These are phyloP conservation scores for Tetragonia tetragonoides DNA, from an alignment of 148 eudicot genomes.

Conservation along the genomic window DNA sequence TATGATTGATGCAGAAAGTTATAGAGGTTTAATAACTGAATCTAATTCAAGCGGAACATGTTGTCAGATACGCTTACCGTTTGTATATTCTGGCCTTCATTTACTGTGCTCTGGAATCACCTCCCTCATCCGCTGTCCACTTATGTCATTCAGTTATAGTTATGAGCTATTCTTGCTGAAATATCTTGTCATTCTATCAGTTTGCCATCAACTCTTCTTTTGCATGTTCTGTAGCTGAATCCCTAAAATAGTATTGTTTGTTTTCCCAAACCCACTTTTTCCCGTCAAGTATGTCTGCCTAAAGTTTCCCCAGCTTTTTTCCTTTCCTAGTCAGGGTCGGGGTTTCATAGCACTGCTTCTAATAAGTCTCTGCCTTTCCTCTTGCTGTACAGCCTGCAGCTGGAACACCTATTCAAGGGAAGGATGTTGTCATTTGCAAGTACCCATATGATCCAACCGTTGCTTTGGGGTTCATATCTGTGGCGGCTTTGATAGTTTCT, in stretches of 20 bases:
- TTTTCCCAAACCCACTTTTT: background rate
- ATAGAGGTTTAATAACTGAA: no score
- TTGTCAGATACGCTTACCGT: no score
- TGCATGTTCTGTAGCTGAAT: no score
- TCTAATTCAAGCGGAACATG: background rate
- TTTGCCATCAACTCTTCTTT: background rate
- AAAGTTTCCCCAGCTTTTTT: background rate
- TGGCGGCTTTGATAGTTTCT: slow-evolving; percentile 46
- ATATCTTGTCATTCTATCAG: background rate
- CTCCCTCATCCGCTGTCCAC: background rate
- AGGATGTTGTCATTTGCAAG: slow-evolving; percentile 77
- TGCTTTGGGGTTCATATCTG: slow-evolving; percentile 63
- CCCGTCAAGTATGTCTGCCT: background rate
- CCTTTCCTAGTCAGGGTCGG: background rate
- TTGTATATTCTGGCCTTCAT: no score
- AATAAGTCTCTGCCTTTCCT: slow-evolving; percentile 8
- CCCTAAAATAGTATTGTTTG: background rate
- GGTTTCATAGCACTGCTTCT: background rate
- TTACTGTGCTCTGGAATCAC: no score
- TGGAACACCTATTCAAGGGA: slow-evolving; percentile 71
- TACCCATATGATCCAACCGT: slow-evolving; percentile 76
- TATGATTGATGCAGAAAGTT: no score
- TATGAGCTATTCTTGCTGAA: background rate
- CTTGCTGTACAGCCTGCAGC: slow-evolving; percentile 59
- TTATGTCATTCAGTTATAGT: background rate